Conservation (phyloP, 2,329 filamentous ascomycete genomes). For the Cercospora sp. region DNA sequence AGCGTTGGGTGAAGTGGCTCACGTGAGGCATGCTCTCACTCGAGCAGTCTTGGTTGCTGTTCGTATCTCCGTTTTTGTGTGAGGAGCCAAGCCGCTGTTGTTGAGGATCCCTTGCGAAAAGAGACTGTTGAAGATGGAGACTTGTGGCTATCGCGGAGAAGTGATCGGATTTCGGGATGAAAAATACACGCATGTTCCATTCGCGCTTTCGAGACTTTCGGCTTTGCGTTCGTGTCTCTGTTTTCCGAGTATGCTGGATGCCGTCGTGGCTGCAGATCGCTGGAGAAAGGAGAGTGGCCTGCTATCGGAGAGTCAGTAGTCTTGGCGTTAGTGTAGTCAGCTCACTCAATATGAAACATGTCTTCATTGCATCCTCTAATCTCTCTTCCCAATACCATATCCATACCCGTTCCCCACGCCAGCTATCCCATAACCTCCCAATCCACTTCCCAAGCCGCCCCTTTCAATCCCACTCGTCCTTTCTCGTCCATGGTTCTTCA, state of each 20-base stretch:
- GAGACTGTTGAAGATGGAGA: background rate
- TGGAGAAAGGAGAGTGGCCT: background rate
- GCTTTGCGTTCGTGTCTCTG: background rate
- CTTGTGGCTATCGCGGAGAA: background rate
- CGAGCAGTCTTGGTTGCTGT: no score
- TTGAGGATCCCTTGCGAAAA: background rate
- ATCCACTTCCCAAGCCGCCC: conserved; percentile 33
- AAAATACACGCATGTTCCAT: background rate
- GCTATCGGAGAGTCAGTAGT: background rate
- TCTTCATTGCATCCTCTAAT: conserved; percentile 32
- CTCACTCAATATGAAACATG: background rate
- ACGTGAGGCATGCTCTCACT: no score
- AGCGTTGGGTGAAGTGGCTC: background rate
- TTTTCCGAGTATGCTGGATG: background rate
- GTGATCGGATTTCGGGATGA: background rate
- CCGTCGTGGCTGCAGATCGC: background rate
- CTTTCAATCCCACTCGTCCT: conserved; percentile 46
- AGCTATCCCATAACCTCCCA: conserved; percentile 47
- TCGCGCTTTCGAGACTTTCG: background rate
- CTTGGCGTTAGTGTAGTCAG: background rate
- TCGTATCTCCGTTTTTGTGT: no score
- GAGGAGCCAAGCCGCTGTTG: background rate
- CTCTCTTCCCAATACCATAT: conserved; percentile 47
- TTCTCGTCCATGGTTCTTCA: conserved; percentile 60
- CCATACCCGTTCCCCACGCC: conserved; percentile 42